phyloP scores from a whole-genome alignment of 2,329 filamentous ascomycete species.

The Penicillium concentricum region DNA sequence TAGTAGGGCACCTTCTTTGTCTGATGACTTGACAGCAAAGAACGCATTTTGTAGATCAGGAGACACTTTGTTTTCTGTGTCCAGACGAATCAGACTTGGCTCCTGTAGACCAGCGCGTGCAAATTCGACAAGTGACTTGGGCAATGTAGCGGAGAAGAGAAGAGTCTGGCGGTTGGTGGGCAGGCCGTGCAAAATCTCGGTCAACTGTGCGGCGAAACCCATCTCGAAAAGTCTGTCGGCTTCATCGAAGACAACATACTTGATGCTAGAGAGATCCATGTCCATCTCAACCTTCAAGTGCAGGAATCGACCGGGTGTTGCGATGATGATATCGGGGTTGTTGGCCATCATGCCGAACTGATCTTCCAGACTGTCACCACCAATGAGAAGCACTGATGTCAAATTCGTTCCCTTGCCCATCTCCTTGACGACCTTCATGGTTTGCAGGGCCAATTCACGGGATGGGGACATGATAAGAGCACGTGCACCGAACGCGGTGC shows the following conservation, averaged over 20 bases:
- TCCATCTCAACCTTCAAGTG: slow-evolving; percentile 97
- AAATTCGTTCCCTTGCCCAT: slow-evolving; percentile 86
- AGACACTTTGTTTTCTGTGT: slow-evolving; percentile 93
- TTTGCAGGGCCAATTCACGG: slow-evolving; percentile 91
- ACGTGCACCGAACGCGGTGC: slow-evolving; percentile 78
- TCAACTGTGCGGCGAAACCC: slow-evolving; percentile 92
- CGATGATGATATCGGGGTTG: slow-evolving; percentile 96
- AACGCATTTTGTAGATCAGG: slow-evolving; percentile 95
- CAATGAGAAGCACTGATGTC: slow-evolving; percentile 84
- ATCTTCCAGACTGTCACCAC: slow-evolving; percentile 92
- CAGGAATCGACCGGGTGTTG: slow-evolving; percentile 91
- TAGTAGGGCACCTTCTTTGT: slow-evolving; percentile 90
- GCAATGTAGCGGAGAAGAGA: slow-evolving; percentile 91
- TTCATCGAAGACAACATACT: slow-evolving; percentile 96
- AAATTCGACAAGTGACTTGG: slow-evolving; percentile 93
- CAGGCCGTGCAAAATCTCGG: slow-evolving; percentile 87
- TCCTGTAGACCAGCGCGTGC: slow-evolving; percentile 91
- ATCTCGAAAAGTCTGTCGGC: slow-evolving; percentile 97
- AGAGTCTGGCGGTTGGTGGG: slow-evolving; percentile 83
- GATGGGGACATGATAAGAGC: slow-evolving; percentile 89
- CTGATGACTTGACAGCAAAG: slow-evolving; percentile 85
- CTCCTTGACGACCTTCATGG: slow-evolving; percentile 93
- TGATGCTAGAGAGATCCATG: slow-evolving; percentile 83
- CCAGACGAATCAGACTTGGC: slow-evolving; percentile 82
- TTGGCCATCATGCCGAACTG: slow-evolving; percentile 90